Conservation (phyloP, 1,284 basidiomycete genomes). For the Sparassis latifolia region DNA sequence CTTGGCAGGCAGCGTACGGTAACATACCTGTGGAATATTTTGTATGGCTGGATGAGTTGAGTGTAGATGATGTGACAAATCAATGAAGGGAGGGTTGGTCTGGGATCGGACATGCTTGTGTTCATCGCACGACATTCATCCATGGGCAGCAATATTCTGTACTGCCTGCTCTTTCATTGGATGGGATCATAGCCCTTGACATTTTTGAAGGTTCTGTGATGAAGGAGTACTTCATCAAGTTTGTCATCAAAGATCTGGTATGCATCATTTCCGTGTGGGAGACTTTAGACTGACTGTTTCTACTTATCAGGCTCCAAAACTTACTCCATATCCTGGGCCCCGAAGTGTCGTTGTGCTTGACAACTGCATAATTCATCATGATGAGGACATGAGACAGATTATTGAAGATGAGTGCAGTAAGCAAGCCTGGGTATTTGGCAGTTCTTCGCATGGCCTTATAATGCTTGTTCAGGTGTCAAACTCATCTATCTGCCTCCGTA, state of each 20-base stretch:
- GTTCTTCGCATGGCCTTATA: no score
- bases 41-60: constrained; percentile 3
- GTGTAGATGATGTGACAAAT: constrained; percentile 2
- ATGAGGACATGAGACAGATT: constrained; percentile 3
- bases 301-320: background rate
- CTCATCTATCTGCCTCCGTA: no score
- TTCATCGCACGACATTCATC: background rate
- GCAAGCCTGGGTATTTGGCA: no score
- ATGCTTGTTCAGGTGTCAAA: no score
- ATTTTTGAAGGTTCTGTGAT: constrained; percentile 5
- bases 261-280: background rate
- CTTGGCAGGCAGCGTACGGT: background rate
- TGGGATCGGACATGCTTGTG: background rate
- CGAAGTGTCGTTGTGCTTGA: constrained; percentile 7
- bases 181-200: constrained; percentile 5
- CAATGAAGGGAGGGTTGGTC: constrained; percentile 2
- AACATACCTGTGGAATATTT: background rate
- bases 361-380: constrained; percentile 7
- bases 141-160: background rate
- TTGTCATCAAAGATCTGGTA: background rate
- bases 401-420: background rate
- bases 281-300: background rate
- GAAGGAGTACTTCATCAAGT: background rate
- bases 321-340: constrained; percentile 2
- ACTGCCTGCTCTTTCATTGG: constrained; percentile 5